These are phyloP conservation scores for Alnus rubra DNA, from an alignment of 306 rosid genomes.

Conservation along the genomic window DNA sequence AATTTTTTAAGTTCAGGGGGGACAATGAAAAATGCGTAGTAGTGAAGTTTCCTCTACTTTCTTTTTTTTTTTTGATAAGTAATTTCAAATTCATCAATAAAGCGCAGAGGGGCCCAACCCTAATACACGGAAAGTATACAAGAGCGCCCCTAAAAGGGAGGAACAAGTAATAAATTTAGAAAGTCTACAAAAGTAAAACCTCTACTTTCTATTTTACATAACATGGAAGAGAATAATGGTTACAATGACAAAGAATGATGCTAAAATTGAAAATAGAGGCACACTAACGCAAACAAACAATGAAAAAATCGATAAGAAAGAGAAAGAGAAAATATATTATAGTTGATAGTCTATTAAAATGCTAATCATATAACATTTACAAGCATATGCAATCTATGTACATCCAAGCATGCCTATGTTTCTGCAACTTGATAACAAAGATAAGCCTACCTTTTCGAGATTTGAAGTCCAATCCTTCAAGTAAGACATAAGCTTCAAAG, in stretches of 20 bases:
- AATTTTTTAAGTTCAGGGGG: too few relatives aligned
- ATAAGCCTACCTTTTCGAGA: slow-evolving; percentile 72
- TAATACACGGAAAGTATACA: too few relatives aligned
- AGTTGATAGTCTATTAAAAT: not conserved
- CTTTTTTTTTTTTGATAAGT: too few relatives aligned
- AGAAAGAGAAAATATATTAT: not conserved
- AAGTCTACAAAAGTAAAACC: too few relatives aligned
- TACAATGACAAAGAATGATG: not conserved
- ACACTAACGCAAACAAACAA: not conserved
- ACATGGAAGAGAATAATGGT: not conserved
- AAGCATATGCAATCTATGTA: not conserved
- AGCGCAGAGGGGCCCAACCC: too few relatives aligned
- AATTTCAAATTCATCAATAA: too few relatives aligned
- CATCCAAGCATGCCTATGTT: not conserved
- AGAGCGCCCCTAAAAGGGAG: too few relatives aligned
- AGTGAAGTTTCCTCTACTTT: not conserved
- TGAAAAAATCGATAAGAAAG: not conserved
- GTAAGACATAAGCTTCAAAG: slow-evolving; percentile 76
- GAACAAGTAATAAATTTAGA: too few relatives aligned
- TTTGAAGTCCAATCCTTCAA: slow-evolving; percentile 82
- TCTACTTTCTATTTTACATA: not conserved
- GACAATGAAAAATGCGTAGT: too few relatives aligned
- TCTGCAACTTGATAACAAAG: not conserved
- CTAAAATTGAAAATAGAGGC: not conserved
- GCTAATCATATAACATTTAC: not conserved